phyloP scores from a whole-genome alignment of 371 early-diverging fungal genomes.

The Syncephalis plumigaleata region DNA sequence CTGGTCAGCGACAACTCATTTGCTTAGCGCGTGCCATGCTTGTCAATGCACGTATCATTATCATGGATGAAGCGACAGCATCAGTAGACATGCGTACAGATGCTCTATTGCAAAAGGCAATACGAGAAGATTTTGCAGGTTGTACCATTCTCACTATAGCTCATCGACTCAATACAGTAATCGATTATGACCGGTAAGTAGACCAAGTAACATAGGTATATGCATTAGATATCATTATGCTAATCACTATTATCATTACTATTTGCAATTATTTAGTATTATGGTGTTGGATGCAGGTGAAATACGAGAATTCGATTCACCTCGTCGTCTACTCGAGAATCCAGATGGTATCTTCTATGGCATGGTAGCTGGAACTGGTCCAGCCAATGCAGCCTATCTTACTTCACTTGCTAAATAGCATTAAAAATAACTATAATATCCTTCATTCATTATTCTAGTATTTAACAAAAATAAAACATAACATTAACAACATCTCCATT shows the following conservation, averaged over 20 bases:
- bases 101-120: constrained; percentile 53
- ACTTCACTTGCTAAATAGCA: constrained; percentile 11
- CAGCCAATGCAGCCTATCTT: constrained; percentile 14
- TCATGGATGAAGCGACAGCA: constrained; percentile 45
- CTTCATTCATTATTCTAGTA: no score
- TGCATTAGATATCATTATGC: constrained; percentile 29
- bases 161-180: constrained; percentile 55
- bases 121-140: constrained; percentile 59
- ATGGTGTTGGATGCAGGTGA: constrained; percentile 34
- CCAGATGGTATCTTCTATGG: constrained; percentile 18
- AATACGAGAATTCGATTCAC: constrained; percentile 33
- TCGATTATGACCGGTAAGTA: constrained; percentile 44
- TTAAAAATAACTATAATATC: no score
- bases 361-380: constrained; percentile 28
- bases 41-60: constrained; percentile 43
- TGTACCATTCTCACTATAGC: constrained; percentile 76
- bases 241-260: constrained; percentile 49
- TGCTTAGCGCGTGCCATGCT: constrained; percentile 64
- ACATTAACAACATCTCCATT: no score
- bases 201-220: constrained; percentile 7
- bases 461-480: no score
- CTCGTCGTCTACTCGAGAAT: constrained; percentile 5
- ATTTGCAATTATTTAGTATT: constrained; percentile 36
- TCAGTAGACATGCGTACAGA: constrained; percentile 51
- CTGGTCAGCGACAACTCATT: constrained; percentile 68